phyloP scores from a whole-genome alignment of 768 basidiomycete species.

The Leccinum obscurum region DNA sequence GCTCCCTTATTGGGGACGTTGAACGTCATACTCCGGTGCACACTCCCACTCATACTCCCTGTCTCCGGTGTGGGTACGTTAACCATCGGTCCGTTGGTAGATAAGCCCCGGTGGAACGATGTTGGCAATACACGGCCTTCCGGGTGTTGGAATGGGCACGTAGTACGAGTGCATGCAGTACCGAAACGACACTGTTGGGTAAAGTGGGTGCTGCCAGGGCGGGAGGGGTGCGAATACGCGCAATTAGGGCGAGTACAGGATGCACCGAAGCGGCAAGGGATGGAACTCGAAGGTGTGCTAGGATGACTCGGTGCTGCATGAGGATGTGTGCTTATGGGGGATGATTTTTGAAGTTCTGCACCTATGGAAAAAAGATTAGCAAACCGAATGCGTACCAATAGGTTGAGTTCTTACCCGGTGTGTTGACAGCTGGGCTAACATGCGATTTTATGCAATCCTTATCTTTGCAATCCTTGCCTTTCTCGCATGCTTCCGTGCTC shows the following conservation, averaged over 20 bases:
- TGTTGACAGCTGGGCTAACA: conserved; percentile 80
- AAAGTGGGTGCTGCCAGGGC: conserved; percentile 38
- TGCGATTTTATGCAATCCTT: conserved; percentile 92
- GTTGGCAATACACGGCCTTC: conserved; percentile 79
- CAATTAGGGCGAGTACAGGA: conserved; percentile 70
- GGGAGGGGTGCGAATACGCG: conserved; percentile 65
- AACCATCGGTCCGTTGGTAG: conserved; percentile 58
- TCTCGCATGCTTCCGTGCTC: conserved; percentile 90
- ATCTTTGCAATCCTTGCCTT: conserved; percentile 86
- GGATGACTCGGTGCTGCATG: conserved; percentile 34
- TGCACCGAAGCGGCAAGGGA: conserved; percentile 68
- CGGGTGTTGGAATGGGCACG: conserved; percentile 92
- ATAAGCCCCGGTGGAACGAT: conserved; percentile 77
- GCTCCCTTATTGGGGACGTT: conserved; percentile 41
- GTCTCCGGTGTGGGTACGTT: conserved; percentile 62
- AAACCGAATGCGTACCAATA: background rate
- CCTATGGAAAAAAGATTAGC: conserved; percentile 23
- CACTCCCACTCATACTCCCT: conserved; percentile 67
- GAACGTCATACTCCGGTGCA: conserved; percentile 70
- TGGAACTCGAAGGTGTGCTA: conserved; percentile 26
- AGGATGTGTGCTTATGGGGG: conserved; percentile 37
- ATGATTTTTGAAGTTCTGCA: conserved; percentile 36
- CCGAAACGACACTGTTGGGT: conserved; percentile 79
- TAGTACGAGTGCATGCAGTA: conserved; percentile 77
- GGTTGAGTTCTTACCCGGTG: conserved; percentile 46